Base-by-base conservation (phyloP, 768 basidiomycete genomes). In the Collybiopsis confluens region DNA sequence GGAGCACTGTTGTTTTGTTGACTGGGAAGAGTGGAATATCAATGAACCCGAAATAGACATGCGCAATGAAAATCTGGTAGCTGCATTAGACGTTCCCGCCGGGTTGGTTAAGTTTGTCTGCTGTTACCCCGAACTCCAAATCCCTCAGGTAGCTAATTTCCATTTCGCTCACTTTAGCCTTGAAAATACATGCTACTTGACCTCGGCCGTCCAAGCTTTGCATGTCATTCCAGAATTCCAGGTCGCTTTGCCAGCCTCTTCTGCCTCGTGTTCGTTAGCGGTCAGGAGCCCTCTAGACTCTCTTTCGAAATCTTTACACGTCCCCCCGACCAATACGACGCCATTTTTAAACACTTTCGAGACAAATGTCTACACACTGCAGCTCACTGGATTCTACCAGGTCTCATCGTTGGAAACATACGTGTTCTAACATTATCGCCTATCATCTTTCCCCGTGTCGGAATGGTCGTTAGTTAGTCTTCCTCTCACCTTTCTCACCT, bases 111-210 rank as follows among this genome's bases (percentile, higher is more conserved):
- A 96, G 83, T 86, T 48, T 13, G 20, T 10, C 16, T 10, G 21
- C 10, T 10, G 11, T 7, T 9, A 10, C 24, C 24, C 21, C 35
- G 8, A 33, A n/a, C n/a, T n/a, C n/a, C n/a, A n/a, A n/a, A n/a
- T n/a, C 6, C 16, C 18, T 18, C 4, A n/a, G n/a, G n/a, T 27
- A 1, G 18, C 51, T 27, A 13, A 41, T 27, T 54, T 6, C n/a
- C 28, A 42, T 33, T 30, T 44, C 10, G 20, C 36, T 15, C 27
- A 26, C 37, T 46, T 54, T 58, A 83, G 81, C 63, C 73, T 95
- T 35, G 94, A 95, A 30, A 98, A 98, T 65, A 98, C 95, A 0
- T 98, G 96, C 64, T 99, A 99, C 71, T 92, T 98, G 88, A 98
- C 95, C 65, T 85, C 97, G 1, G 92, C 91, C 1, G 75, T 98